Evolutionary conservation across 495 filamentous ascomycete species (phyloP), one percentile per base, ranked within the genome.

Genomic region (Patellaria atrata): DNA sequence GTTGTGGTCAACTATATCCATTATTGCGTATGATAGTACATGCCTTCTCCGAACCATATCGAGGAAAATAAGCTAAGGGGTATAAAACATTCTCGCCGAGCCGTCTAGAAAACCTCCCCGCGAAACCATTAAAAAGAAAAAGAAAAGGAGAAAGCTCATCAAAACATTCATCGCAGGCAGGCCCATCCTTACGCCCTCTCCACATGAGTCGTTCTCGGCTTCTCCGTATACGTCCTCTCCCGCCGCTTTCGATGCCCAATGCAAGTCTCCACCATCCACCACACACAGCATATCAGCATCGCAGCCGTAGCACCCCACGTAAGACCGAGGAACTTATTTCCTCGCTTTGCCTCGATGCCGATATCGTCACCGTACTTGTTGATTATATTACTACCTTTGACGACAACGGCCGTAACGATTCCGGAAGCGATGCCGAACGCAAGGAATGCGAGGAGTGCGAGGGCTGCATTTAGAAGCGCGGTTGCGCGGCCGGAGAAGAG

Each of bases 361-460:
- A 65, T 62, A 3, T 65, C 61, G 22, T 68, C 52, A 33, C 71
- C 72, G 35, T 72, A 65, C 30, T 64, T 57, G 49, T 74, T 72
- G 45, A 77, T 55, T 37, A 72, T 59, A 27, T 71, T 59, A 1
- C 64, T 51, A 21, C 74, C 61, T 33, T 76, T 67, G 10, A 67
- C 61, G 2, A 67, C 55, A 31, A 81, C 61, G 8, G 71, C 65
- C 0, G 67, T 79, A 12, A 75, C 63, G 21, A 77, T 70, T 1
- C 70, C 64, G 41, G 77, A 81, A 0, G 76, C 68, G n/a, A 85
- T 54, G 9, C 54, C 61, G 15, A 71, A 45, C 25, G 54, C 58
- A 11, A 69, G 30, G 27, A 66, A 63, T 6, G 63, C 62, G 35
- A 53, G 27, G 48, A 61, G 38, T 18, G 56, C 55, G 2, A 72